These are phyloP conservation scores for Kwoniella dejecticola DNA, from an alignment of 768 basidiomycete species.

Conservation along the genomic window DNA sequence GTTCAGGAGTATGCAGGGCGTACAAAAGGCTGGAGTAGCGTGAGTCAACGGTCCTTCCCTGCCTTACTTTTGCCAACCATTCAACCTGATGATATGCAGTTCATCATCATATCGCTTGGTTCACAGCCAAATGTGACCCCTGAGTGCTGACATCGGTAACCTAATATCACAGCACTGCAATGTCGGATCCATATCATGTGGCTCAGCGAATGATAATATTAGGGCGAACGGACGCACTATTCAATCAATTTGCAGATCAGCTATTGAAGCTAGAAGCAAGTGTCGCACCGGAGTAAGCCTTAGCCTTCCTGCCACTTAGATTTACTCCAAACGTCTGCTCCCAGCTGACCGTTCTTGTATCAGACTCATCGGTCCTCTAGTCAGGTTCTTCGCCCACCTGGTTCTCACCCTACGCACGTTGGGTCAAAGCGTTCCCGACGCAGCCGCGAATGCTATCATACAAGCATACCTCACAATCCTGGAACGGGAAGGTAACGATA, in stretches of 20 bases:
- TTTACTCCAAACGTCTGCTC: constrained; percentile 1
- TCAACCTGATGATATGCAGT: too few species aligned
- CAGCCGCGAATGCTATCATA: constrained; percentile 76
- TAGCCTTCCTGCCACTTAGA: neutral
- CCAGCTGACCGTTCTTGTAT: constrained; percentile 4
- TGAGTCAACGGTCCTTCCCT: constrained; percentile 37
- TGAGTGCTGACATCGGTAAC: neutral
- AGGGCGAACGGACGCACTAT: constrained; percentile 62
- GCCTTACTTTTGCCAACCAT: too few species aligned
- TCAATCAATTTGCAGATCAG: constrained; percentile 62
- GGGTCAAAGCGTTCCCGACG: constrained; percentile 69
- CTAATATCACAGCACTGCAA: constrained; percentile 32
- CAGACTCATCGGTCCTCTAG: constrained; percentile 59
- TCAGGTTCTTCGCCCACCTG: constrained; percentile 86
- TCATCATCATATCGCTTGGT: too few species aligned
- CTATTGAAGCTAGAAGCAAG: constrained; percentile 42
- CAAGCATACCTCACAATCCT: constrained; percentile 86
- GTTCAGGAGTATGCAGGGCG: constrained; percentile 50
- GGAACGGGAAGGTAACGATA: constrained; percentile 76
- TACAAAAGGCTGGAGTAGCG: constrained; percentile 47
- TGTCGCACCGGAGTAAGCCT: constrained; percentile 54
- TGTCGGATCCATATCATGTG: constrained; percentile 54
- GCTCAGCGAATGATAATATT: constrained; percentile 56
- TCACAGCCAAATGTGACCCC: too few species aligned
- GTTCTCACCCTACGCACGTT: constrained; percentile 86